Evolutionary conservation across 2,329 filamentous ascomycete species (phyloP).

Genomic region (Diaporthe citri): DNA sequence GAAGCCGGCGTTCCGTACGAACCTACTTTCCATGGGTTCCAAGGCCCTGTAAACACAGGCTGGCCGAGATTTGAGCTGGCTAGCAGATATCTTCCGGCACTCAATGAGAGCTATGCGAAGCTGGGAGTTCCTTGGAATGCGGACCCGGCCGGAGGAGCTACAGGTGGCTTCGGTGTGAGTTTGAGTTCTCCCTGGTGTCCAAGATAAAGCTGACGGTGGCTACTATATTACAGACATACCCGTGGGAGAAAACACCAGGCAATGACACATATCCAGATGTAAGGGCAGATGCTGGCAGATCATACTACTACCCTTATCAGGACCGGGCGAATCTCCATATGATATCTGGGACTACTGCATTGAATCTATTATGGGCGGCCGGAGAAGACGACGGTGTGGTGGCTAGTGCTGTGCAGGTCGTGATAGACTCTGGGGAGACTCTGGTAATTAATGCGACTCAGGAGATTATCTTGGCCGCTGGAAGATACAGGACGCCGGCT

Average conservation of each 20-base stretch:
- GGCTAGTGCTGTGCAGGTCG: not conserved
- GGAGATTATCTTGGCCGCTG: not conserved
- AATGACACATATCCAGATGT: not conserved
- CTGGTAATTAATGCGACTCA: not conserved
- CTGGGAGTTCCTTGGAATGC: not conserved
- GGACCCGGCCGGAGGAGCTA: not conserved
- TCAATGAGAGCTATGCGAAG: not conserved
- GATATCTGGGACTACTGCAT: not conserved
- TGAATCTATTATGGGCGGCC: not conserved
- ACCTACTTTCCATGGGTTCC: no score
- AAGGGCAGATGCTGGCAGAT: not conserved
- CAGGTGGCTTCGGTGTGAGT: not conserved
- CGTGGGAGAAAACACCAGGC: slow-evolving; percentile 1
- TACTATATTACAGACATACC: not conserved
- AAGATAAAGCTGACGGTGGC: not conserved
- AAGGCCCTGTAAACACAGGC: no score
- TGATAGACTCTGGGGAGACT: not conserved
- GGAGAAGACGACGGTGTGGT: not conserved
- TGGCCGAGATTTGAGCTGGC: not conserved
- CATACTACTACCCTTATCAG: not conserved
- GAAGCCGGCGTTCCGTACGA: no score
- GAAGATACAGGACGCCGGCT: not conserved
- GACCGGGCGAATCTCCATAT: not conserved
- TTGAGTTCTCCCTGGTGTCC: not conserved
- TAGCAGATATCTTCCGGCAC: not conserved